Conservation (phyloP, 2,329 filamentous ascomycete species). For the Microsporum audouinii region DNA sequence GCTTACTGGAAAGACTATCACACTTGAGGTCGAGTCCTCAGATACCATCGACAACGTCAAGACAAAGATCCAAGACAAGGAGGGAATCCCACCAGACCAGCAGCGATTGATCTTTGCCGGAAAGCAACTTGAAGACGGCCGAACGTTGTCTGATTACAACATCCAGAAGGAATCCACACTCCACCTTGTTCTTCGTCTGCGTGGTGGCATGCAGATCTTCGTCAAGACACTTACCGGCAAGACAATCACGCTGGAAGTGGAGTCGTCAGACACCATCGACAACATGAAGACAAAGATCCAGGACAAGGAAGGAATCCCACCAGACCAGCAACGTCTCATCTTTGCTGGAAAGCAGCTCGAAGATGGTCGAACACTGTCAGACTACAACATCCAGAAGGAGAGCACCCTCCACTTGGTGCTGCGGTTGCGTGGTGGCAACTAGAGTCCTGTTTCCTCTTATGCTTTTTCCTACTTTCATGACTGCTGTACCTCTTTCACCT, state of each 20-base stretch:
- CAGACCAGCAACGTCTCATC: slow-evolving; percentile 87
- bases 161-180: slow-evolving; percentile 86
- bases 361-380: slow-evolving; percentile 77
- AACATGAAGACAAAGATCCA: slow-evolving; percentile 90
- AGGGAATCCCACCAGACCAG: slow-evolving; percentile 86
- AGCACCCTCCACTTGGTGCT: slow-evolving; percentile 71
- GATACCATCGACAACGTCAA: slow-evolving; percentile 95
- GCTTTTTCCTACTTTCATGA: not conserved
- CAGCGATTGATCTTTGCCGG: slow-evolving; percentile 89
- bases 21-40: slow-evolving; percentile 74
- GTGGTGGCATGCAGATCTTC: slow-evolving; percentile 60
- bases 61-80: slow-evolving; percentile 70
- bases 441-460: not conserved
- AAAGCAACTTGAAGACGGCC: slow-evolving; percentile 86
- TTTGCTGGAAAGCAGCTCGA: slow-evolving; percentile 91
- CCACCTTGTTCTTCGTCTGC: slow-evolving; percentile 70
- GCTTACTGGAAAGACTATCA: slow-evolving; percentile 79
- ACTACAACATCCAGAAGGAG: slow-evolving; percentile 97
- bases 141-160: slow-evolving; percentile 89
- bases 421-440: slow-evolving; percentile 56
- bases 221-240: slow-evolving; percentile 60
- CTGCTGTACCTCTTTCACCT: not conserved
- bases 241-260: slow-evolving; percentile 86
- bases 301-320: slow-evolving; percentile 73
- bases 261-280: slow-evolving; percentile 82